Evolutionary conservation across 768 basidiomycete genomes (phyloP).

Genomic region (Boletus patriciae): DNA sequence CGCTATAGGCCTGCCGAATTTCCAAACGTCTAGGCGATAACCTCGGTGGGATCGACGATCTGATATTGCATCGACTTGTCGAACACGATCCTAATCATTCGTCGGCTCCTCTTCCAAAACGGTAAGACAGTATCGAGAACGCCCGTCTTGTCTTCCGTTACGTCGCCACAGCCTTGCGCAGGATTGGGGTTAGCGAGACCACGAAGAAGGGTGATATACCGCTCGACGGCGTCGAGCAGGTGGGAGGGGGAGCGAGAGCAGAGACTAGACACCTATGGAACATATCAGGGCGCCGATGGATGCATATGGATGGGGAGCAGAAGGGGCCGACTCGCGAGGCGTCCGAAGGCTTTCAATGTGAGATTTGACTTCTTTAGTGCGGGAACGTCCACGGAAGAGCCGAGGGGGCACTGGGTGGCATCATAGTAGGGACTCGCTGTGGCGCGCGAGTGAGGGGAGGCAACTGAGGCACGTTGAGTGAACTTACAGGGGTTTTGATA

Average conservation of each 20-base stretch:
- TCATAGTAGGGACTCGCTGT: slow-evolving; percentile 76
- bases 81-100: slow-evolving; percentile 89
- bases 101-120: slow-evolving; percentile 84
- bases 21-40: slow-evolving; percentile 81
- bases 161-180: slow-evolving; percentile 33
- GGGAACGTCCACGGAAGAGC: slow-evolving; percentile 78
- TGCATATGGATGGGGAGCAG: slow-evolving; percentile 49
- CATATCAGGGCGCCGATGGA: slow-evolving; percentile 69
- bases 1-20: slow-evolving; percentile 45
- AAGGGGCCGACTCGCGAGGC: slow-evolving; percentile 55
- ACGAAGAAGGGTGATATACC: slow-evolving; percentile 79
- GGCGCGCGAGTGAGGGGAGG: not conserved
- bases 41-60: slow-evolving; percentile 91
- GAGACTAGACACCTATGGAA: slow-evolving; percentile 81
- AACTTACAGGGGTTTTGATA: slow-evolving; percentile 76
- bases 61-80: slow-evolving; percentile 99
- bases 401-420: slow-evolving; percentile 72
- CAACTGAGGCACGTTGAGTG: not conserved
- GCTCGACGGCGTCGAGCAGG: slow-evolving; percentile 95
- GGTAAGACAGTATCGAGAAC: slow-evolving; percentile 67
- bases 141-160: slow-evolving; percentile 60
- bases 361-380: slow-evolving; percentile 74
- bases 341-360: slow-evolving; percentile 71
- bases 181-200: slow-evolving; percentile 43
- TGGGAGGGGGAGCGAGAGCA: slow-evolving; percentile 94